Percentiles rank a stretch among this genome's conserved stretches.
Conservation (phyloP, 495 filamentous ascomycete genomes). For the Neurospora sublineolata region DNA sequence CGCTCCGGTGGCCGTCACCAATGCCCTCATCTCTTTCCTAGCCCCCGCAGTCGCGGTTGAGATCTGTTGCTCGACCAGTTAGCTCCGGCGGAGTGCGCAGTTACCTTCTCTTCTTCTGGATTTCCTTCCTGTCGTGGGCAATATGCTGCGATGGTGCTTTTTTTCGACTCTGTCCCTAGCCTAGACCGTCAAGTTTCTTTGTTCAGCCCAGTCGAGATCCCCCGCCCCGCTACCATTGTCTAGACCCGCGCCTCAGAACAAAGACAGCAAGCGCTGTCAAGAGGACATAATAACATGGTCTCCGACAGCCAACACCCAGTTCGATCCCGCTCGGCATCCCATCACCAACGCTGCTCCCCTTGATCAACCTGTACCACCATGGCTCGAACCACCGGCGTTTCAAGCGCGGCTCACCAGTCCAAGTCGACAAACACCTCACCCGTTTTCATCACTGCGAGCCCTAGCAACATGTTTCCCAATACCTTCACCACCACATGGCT, state of each 20-base stretch:
- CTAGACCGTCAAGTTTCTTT: not conserved
- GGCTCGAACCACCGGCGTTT: not conserved
- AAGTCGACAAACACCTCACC: not conserved
- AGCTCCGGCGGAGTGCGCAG: too few relatives aligned
- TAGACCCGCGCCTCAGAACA: not conserved
- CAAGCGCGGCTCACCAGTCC: not conserved
- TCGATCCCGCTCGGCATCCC: not conserved
- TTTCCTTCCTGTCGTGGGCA: not conserved
- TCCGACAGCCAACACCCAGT: not conserved
- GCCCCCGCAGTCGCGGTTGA: not conserved
- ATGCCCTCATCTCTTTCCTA: not conserved
- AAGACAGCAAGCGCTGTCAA: not conserved
- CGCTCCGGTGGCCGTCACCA: not conserved
- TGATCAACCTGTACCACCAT: not conserved
- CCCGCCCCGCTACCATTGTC: not conserved
- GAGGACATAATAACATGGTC: not conserved
- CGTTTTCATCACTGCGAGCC: not conserved
- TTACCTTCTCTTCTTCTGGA: not conserved
- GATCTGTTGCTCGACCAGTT: not conserved
- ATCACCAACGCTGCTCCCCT: not conserved
- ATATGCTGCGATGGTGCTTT: not conserved
- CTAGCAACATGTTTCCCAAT: not conserved
- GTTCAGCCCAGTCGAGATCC: not conserved
- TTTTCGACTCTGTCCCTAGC: not conserved
- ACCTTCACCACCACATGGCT: not conserved